Evolutionary conservation across 2,329 filamentous ascomycete species (phyloP), one percentile per base, ranked within the genome.

Genomic region (Claviceps pazoutovae): DNA sequence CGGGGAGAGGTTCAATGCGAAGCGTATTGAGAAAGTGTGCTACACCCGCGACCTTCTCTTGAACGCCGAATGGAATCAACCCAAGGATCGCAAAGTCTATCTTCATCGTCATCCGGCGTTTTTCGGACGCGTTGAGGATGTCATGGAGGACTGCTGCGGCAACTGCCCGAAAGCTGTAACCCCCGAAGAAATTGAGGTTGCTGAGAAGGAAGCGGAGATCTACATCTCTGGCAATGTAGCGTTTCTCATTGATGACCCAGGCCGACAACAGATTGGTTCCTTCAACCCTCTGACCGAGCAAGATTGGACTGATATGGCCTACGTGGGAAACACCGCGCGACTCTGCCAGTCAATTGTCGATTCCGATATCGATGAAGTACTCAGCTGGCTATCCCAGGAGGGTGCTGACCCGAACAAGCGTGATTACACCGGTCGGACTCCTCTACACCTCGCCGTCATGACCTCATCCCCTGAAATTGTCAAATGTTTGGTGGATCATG

Each of bases 221-320:
- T 91, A 87, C 61, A 80, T 95, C 21, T 86, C 82, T 2, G 88
- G 88, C 8, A 74, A 77, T 21, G 74, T 93, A 9, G 72, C 74
- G 0, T 94, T 94, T 65, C 72, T 93, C 58, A 83, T 83, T 56
- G 87, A 95, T 59, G 79, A 95, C 58, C 86, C 88, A 1, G 88
- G 88, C 17, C 76, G 88, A 51, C 88, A 93, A 61, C 70, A 78
- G 64, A 80, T 80, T 48, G 77, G 77, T 26, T 79, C 75, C 9
- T 94, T 94, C 69, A 84, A 93, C 59, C 88, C 88, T 0, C 74
- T 91, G 39, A 90, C 84, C 0, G 82, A 88, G 43, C 76, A 87
- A 49, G 87, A 93, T 61, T 94, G 88, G 86, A 93, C 88, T 0
- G 86, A 90, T 57, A 93, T 94, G 87, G 87, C 88, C 0, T 95